These are phyloP conservation scores for Neofusicoccum kwambonambiense DNA, from an alignment of 2,329 filamentous ascomycete species.

Conservation along the genomic window DNA sequence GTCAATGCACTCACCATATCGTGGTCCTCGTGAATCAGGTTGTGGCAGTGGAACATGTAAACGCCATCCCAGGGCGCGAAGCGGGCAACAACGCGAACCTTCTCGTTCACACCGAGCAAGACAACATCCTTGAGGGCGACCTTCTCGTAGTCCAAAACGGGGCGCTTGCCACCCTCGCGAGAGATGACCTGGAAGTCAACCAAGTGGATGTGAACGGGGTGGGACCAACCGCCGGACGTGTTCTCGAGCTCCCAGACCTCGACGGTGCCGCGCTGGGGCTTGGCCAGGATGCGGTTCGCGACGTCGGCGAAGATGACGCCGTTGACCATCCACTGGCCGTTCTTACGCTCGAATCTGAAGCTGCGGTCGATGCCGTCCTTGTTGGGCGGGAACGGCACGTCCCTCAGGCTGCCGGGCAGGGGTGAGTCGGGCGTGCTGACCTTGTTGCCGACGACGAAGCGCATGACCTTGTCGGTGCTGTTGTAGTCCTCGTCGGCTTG, in stretches of 20 bases:
- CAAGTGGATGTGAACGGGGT: conserved; percentile 59
- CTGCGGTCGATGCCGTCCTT: conserved; percentile 29
- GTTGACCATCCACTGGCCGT: conserved; percentile 34
- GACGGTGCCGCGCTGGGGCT: conserved; percentile 32
- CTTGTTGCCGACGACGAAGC: conserved; percentile 46
- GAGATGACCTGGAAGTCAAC: conserved; percentile 57
- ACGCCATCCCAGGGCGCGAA: conserved; percentile 38
- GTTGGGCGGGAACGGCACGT: conserved; percentile 28
- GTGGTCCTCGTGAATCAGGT: conserved; percentile 47
- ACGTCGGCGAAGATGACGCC: conserved; percentile 35
- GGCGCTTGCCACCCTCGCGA: conserved; percentile 46
- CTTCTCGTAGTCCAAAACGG: conserved; percentile 53
- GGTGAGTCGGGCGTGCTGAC: conserved; percentile 25
- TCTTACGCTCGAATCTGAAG: conserved; percentile 33
- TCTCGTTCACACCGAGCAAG: conserved; percentile 52
- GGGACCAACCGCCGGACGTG: conserved; percentile 50
- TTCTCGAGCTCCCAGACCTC: conserved; percentile 46
- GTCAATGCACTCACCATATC: conserved; percentile 26
- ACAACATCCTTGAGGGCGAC: conserved; percentile 59
- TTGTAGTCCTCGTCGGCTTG: conserved; percentile 51
- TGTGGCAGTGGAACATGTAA: conserved; percentile 47
- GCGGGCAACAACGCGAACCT: conserved; percentile 27
- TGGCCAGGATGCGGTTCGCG: conserved; percentile 34
- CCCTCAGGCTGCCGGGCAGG: conserved; percentile 28
- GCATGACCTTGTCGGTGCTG: conserved; percentile 42